A percentile compares a stretch with the other conserved stretches of the same genome.
These are phyloP conservation scores for Crithidia bombi DNA, from an alignment of 208 protist genomes.

Conservation along the genomic window DNA sequence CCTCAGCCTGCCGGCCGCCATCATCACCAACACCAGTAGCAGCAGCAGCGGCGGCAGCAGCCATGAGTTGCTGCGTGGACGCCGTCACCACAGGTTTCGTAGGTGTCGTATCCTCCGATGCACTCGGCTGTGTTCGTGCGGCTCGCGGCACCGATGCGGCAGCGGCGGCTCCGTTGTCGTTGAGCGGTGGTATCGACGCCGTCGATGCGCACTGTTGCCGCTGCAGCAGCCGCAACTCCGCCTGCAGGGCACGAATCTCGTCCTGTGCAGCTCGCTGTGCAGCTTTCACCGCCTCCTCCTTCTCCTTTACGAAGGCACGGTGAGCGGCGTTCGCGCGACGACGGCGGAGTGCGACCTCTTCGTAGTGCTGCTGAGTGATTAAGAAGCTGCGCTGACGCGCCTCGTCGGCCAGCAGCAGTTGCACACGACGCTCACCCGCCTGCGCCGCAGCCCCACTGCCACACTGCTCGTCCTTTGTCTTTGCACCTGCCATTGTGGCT, in stretches of 20 bases:
- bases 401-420: conserved; percentile 17
- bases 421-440: conserved; percentile 1
- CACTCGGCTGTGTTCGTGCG: background rate
- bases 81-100: background rate
- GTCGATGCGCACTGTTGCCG: background rate
- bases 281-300: conserved; percentile 19
- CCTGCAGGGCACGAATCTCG: conserved; percentile 25
- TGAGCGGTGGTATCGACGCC: background rate
- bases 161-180: background rate
- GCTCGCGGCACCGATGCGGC: background rate
- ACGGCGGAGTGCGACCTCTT: conserved; percentile 25
- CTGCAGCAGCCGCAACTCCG: conserved; percentile 27
- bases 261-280: conserved; percentile 16
- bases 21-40: background rate
- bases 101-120: background rate
- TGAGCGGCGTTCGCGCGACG: conserved; percentile 30
- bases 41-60: background rate
- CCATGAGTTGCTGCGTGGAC: background rate
- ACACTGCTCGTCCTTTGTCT: no score
- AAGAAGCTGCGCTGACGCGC: conserved; percentile 12
- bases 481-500: background rate
- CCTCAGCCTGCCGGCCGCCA: no score
- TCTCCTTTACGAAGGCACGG: conserved; percentile 15
- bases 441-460: no score
- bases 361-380: conserved; percentile 23